Conservation (phyloP, 106 monocot species). For the Phalaenopsis aphrodite region DNA sequence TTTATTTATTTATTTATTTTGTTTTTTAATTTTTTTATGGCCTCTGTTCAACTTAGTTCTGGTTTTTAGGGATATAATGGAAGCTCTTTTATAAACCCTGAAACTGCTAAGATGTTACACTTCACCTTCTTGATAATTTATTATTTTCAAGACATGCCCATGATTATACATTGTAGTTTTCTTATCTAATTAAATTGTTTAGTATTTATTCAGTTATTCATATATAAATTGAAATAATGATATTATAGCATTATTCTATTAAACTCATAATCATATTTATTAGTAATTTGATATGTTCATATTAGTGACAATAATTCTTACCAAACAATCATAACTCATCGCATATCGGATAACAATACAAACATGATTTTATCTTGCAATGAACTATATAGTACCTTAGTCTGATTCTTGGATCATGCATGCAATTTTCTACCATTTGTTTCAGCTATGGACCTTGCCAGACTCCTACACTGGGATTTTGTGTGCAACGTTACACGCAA, state of each 20-base stretch:
- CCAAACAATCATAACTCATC: not conserved
- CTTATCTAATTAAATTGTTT: too few species aligned
- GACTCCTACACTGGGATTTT: constrained; percentile 95
- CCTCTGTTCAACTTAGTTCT: too few species aligned
- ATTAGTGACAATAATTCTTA: not conserved
- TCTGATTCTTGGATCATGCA: not conserved
- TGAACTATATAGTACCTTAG: not conserved
- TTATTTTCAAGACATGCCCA: too few species aligned
- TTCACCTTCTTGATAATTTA: too few species aligned
- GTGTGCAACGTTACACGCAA: constrained; percentile 85
- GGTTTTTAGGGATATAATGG: too few species aligned
- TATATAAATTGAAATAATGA: not conserved
- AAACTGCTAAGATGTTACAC: too few species aligned
- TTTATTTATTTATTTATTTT: too few species aligned
- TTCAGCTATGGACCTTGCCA: constrained; percentile 97
- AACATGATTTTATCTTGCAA: not conserved
- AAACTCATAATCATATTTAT: not conserved
- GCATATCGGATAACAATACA: not conserved
- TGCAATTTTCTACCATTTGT: constrained; percentile 2
- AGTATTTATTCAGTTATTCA: too few species aligned
- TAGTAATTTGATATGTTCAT: not conserved
- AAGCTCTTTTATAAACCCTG: too few species aligned
- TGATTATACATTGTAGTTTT: too few species aligned
- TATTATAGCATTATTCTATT: not conserved
- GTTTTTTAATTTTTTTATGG: too few species aligned